Evolutionary conservation across 805 yeast genomes (phyloP).

Genomic region (Ogataea pini): DNA sequence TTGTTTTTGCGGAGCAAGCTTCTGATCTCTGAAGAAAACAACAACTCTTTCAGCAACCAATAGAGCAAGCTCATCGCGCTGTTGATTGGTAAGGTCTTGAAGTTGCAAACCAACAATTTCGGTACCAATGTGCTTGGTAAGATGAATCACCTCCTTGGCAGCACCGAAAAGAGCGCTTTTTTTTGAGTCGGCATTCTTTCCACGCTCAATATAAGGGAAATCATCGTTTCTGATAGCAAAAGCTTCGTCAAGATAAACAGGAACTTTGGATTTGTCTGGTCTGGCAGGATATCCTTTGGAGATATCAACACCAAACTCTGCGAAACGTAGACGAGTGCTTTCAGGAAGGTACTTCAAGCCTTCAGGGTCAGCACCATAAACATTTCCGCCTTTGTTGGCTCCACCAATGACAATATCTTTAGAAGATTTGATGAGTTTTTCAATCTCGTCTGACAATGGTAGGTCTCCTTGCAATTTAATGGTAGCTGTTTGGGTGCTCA

Average conservation of each 20-base stretch:
- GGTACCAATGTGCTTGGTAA: slow-evolving; percentile 49
- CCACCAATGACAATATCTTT: slow-evolving; percentile 7
- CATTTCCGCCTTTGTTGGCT: slow-evolving; percentile 1
- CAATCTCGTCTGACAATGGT: slow-evolving; percentile 18
- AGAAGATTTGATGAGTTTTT: slow-evolving; percentile 17
- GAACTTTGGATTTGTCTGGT: slow-evolving; percentile 34
- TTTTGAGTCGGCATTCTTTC: slow-evolving; percentile 39
- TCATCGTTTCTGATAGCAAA: slow-evolving; percentile 35
- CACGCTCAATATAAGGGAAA: slow-evolving; percentile 35
- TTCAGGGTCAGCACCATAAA: slow-evolving; percentile 15
- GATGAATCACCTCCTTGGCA: slow-evolving; percentile 40
- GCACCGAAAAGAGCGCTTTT: slow-evolving; percentile 43
- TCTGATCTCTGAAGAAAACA: slow-evolving; percentile 51
- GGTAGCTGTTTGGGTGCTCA: slow-evolving; percentile 15
- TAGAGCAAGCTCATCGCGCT: slow-evolving; percentile 47
- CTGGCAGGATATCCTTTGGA: slow-evolving; percentile 40
- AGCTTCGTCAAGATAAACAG: slow-evolving; percentile 42
- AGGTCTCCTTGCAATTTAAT: slow-evolving; percentile 12
- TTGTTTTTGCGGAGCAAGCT: slow-evolving; percentile 44
- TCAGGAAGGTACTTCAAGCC: slow-evolving; percentile 31
- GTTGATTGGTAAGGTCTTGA: slow-evolving; percentile 41
- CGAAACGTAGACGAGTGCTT: slow-evolving; percentile 31
- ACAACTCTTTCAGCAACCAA: slow-evolving; percentile 48
- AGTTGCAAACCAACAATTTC: slow-evolving; percentile 49
- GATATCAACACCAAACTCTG: slow-evolving; percentile 37